These are phyloP conservation scores for Penicillium aurantiogriseum DNA, from an alignment of 2,329 filamentous ascomycete species.

Conservation along the genomic window DNA sequence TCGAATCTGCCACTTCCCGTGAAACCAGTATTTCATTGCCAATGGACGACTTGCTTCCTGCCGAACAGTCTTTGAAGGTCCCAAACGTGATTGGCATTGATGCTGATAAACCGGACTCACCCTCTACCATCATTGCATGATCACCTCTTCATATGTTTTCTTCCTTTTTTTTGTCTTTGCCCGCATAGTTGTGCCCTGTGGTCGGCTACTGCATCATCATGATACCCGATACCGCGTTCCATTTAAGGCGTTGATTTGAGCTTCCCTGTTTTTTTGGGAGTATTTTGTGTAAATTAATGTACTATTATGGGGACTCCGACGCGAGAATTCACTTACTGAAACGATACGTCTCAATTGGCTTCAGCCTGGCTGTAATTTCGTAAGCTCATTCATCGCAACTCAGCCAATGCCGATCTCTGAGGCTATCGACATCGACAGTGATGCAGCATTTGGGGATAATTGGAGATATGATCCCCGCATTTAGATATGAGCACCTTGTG, in stretches of 20 bases:
- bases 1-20: slow-evolving; percentile 28
- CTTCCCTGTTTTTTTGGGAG: neutral
- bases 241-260: slow-evolving; percentile 8
- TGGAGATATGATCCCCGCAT: neutral
- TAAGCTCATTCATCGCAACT: neutral
- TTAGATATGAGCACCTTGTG: slow-evolving; percentile 6
- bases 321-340: neutral
- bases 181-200: slow-evolving; percentile 1
- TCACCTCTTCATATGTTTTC: neutral
- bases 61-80: neutral
- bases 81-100: neutral
- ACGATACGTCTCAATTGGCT: neutral
- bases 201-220: slow-evolving; percentile 13
- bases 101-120: slow-evolving; percentile 3
- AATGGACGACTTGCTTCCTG: slow-evolving; percentile 14
- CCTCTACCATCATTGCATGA: slow-evolving; percentile 11
- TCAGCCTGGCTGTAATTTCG: neutral
- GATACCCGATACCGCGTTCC: slow-evolving; percentile 14
- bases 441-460: neutral
- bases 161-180: neutral
- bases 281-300: slow-evolving; percentile 2
- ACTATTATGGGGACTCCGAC: neutral
- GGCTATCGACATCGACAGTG: neutral
- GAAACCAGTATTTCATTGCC: slow-evolving; percentile 30
- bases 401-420: neutral